Evolutionary conservation across 495 filamentous ascomycete genomes (phyloP), one percentile per base, ranked within the genome.

Genomic region (Mytilinidion resinicola): DNA sequence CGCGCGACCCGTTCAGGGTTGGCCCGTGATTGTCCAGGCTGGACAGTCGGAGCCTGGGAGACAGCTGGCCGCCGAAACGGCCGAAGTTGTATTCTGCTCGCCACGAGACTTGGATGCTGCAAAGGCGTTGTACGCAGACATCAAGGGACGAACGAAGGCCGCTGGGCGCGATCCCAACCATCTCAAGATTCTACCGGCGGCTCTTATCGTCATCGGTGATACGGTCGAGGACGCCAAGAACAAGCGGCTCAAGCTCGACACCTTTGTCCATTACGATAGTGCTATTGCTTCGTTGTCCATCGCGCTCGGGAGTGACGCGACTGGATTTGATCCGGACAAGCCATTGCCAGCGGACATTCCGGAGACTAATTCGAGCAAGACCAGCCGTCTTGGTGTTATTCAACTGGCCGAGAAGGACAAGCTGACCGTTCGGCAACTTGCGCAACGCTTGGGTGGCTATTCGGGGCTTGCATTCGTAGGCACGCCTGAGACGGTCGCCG

Each of bases 21-120:
- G 78, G 78, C 79, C 79, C 3, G 79, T 82, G 0, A 56, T 82
- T 51, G 74, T 82, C 10, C 79, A 82, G 55, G 79, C 78, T 9
- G 79, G 79, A 0, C 78, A 80, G 59, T 78, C 76, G 0, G 78
- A 81, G 57, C 77, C 79, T 0, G 79, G 79, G 0, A 62, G 73
- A 8, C 78, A 81, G 63, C 63, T 82, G 8, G 79, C 79, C 0
- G 78, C 73, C 3, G 78, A 82, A 67, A 80, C 78, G 14, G 79
- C 79, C 0, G 79, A 82, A 64, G 78, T 73, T 30, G 79, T 80
- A 1, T 82, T 82, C 59, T 62, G 59, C 59, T 51, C 59, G 19
- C 47, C 59, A 17, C 41, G 48, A 37, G 55, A 62, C 34, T 63
- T 81, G 14, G 72, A 74, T 12, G 56, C 60, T 0, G 78, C 78